These are phyloP conservation scores for Guillardia theta DNA, from an alignment of 78 protist species.

Conservation along the genomic window DNA sequence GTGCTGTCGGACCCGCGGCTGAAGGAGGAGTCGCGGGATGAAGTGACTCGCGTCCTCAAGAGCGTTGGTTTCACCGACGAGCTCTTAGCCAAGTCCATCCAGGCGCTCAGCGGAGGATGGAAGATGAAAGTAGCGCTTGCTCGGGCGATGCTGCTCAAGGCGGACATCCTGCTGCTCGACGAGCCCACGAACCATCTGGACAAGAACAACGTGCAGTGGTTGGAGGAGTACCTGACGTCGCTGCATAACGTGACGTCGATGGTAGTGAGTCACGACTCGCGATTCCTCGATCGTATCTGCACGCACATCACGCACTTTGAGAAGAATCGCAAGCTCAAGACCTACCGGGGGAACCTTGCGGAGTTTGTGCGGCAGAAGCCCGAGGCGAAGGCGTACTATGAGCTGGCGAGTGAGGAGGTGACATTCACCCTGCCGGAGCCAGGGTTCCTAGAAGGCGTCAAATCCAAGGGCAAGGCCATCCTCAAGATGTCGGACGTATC, in stretches of 20 bases:
- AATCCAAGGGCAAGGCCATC: slow-evolving; percentile 14
- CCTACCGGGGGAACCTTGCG: background rate
- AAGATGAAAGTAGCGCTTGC: slow-evolving; percentile 59
- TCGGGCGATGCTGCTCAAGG: slow-evolving; percentile 56
- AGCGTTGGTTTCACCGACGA: slow-evolving; percentile 56
- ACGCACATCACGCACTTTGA: background rate
- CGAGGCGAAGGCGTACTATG: background rate
- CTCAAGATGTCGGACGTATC: background rate
- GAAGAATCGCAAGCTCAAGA: slow-evolving; percentile 21
- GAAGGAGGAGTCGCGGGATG: background rate
- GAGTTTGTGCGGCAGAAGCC: background rate
- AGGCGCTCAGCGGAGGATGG: slow-evolving; percentile 88
- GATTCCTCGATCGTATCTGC: background rate
- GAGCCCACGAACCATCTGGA: slow-evolving; percentile 39
- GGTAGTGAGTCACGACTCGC: slow-evolving; percentile 3
- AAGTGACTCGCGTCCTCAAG: background rate
- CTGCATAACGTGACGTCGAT: background rate
- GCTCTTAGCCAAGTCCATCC: slow-evolving; percentile 41
- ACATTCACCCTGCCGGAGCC: slow-evolving; percentile 6
- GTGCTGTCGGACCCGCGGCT: background rate
- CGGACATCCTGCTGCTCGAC: slow-evolving; percentile 44
- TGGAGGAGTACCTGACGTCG: background rate
- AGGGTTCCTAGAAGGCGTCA: background rate
- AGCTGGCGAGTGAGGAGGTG: background rate
- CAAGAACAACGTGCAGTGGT: background rate